Conservation (phyloP, 371 early-diverging fungal genomes). For the Gilbertella persicaria region DNA sequence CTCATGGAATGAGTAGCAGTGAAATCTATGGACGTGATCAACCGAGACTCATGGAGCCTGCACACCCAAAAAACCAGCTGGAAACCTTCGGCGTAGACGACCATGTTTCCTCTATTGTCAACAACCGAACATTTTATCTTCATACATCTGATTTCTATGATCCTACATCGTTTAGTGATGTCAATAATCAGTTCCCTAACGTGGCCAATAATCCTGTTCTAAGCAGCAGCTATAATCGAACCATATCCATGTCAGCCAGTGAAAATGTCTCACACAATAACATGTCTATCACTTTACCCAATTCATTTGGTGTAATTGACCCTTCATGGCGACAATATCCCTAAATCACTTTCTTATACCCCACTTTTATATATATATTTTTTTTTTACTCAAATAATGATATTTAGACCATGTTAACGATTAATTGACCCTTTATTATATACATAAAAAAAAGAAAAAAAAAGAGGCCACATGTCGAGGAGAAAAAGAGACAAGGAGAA, state of each 20-base stretch:
- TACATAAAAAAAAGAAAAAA: no score
- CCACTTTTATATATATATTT: not conserved
- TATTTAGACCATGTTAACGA: not conserved
- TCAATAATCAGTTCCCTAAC: not conserved
- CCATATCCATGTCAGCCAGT: not conserved
- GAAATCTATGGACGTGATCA: no score
- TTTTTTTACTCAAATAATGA: not conserved
- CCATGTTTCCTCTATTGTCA: not conserved
- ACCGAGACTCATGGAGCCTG: not conserved
- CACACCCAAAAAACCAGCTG: not conserved
- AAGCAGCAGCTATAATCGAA: not conserved
- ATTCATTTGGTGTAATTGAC: slow-evolving; percentile 8
- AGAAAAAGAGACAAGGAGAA: no score
- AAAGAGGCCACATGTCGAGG: no score
- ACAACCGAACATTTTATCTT: not conserved
- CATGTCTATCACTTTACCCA: not conserved
- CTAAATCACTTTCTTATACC: not conserved
- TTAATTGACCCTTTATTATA: no score
- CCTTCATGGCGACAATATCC: slow-evolving; percentile 8
- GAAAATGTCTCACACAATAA: not conserved
- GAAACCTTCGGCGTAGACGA: not conserved
- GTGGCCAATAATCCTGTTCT: not conserved
- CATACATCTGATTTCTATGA: not conserved
- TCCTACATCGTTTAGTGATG: not conserved
- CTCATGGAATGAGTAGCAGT: no score